These are phyloP conservation scores for Pichia ethanolica DNA, from an alignment of 805 yeast genomes.

Conservation along the genomic window DNA sequence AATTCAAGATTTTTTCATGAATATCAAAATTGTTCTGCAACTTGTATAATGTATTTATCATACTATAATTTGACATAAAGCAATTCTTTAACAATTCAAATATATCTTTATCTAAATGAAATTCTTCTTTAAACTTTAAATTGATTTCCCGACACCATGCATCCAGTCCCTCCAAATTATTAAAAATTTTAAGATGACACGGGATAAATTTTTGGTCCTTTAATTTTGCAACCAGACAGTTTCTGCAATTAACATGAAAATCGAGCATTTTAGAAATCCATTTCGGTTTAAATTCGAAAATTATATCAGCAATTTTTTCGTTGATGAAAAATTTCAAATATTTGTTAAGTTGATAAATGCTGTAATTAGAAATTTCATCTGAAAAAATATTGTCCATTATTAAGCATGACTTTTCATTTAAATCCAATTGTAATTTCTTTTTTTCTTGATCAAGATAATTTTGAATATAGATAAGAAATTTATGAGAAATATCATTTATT, in stretches of 20 bases:
- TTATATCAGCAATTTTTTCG: neutral
- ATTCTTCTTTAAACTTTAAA: constrained; percentile 4
- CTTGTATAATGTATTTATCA: constrained; percentile 16
- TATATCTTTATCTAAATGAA: neutral
- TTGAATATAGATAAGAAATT: neutral
- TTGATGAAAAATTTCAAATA: constrained; percentile 19
- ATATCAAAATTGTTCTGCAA: constrained; percentile 31
- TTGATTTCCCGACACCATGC: constrained; percentile 29
- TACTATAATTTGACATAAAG: constrained; percentile 6
- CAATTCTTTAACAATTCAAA: constrained; percentile 3
- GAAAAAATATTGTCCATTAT: constrained; percentile 22
- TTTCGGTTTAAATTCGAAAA: constrained; percentile 45
- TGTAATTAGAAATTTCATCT: neutral
- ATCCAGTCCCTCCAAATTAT: constrained; percentile 22
- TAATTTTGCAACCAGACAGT: constrained; percentile 34
- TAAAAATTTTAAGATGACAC: constrained; percentile 36
- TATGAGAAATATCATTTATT: neutral
- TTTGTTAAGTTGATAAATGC: constrained; percentile 17
- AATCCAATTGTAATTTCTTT: neutral
- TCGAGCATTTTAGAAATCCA: constrained; percentile 38
- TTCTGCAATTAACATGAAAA: constrained; percentile 33
- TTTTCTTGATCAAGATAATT: too few species aligned
- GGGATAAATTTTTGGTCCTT: constrained; percentile 28
- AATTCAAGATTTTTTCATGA: constrained; percentile 25
- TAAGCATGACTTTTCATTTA: constrained; percentile 18